Conservation (phyloP, 2,329 filamentous ascomycete species). For the Botryosphaeria agaves region DNA sequence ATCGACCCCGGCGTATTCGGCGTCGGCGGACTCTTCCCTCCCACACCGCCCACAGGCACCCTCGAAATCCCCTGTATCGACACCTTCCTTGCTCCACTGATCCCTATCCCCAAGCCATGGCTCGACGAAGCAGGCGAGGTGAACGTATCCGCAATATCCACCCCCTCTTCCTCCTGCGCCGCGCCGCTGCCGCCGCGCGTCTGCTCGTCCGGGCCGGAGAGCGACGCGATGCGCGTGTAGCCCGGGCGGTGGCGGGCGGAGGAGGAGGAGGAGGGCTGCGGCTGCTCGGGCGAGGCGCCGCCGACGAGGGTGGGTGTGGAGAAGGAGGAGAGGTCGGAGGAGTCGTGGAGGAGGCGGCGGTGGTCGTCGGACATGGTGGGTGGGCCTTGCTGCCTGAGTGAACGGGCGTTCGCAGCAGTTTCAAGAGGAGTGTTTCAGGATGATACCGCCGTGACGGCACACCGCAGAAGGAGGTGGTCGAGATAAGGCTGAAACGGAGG, state of each 20-base stretch:
- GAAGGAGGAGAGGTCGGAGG: conserved; percentile 12
- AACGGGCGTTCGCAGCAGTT: no score
- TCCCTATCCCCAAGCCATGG: conserved; percentile 18
- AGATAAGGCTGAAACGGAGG: no score
- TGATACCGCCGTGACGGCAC: no score
- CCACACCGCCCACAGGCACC: conserved; percentile 8
- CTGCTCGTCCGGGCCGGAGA: conserved; percentile 14
- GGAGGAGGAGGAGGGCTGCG: conserved; percentile 9
- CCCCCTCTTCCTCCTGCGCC: conserved; percentile 14
- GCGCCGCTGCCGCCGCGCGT: conserved; percentile 7
- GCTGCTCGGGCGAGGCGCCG: conserved; percentile 5
- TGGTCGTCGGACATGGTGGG: conserved; percentile 6
- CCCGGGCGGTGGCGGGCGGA: conserved; percentile 14
- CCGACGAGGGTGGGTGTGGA: conserved; percentile 10
- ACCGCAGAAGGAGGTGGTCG: no score
- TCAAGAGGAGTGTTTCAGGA: no score
- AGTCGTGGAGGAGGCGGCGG: conserved; percentile 13
- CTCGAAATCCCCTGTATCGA: conserved; percentile 11
- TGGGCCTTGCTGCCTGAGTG: no score
- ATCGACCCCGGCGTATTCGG: conserved; percentile 5
- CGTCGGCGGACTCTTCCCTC: conserved; percentile 8
- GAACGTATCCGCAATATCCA: conserved; percentile 11
- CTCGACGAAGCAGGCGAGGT: conserved; percentile 5
- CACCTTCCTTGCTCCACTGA: conserved; percentile 3
- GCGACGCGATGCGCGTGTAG: conserved; percentile 18